phyloP scores from a whole-genome alignment of 1,284 basidiomycete species.

The Ceratobasidium sp. region DNA sequence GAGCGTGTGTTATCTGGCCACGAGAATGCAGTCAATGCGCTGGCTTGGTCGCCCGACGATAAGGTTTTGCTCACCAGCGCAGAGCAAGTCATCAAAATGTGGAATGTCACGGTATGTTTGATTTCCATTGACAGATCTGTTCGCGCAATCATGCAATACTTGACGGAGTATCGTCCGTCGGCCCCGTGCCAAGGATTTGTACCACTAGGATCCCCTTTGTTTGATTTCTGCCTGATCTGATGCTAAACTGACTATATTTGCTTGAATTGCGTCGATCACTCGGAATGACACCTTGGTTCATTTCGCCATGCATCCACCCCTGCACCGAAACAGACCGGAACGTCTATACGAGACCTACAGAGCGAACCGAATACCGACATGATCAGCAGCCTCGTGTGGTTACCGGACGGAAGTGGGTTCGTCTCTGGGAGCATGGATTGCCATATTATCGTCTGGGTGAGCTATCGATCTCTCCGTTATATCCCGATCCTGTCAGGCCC shows the following conservation, averaged over 20 bases:
- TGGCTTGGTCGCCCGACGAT: conserved; percentile 93
- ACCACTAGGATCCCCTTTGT: background rate
- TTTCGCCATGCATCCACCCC: background rate
- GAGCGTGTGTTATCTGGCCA: conserved; percentile 76
- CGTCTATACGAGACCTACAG: conserved; percentile 67
- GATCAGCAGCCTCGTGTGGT: conserved; percentile 87
- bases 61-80: conserved; percentile 79
- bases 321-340: conserved; percentile 64
- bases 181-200: background rate
- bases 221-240: conserved; percentile 38
- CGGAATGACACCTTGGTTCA: background rate
- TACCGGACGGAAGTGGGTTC: conserved; percentile 88
- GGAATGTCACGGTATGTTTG: conserved; percentile 77
- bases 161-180: conserved; percentile 16
- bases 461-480: conserved; percentile 46
- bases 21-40: conserved; percentile 73
- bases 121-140: background rate
- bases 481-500: background rate
- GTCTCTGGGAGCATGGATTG: conserved; percentile 90
- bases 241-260: conserved; percentile 1
- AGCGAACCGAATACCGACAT: conserved; percentile 72
- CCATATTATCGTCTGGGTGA: conserved; percentile 87
- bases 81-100: conserved; percentile 82
- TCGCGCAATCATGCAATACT: background rate
- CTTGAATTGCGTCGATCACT: background rate